Evolutionary conservation across 208 protist species (phyloP), one percentile per base, ranked within the genome.

Genomic region (Zelonia costaricensis): DNA sequence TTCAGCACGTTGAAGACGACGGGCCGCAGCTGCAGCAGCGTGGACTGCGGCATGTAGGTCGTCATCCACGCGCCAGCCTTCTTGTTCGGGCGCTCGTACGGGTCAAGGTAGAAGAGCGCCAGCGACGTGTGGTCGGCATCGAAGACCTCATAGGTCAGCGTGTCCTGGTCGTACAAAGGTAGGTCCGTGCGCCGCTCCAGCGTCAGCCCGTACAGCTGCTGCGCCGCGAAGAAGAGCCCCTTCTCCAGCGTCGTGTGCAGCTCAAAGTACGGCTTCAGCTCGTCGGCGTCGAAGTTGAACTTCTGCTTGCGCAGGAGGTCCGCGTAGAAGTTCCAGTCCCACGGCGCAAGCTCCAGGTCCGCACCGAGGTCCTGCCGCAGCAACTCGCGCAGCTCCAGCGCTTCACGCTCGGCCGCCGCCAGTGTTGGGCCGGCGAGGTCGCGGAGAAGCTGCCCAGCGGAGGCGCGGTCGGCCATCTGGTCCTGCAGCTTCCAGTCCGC

Each of bases 1-100:
- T 93, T 93, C 67, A 71, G 63, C 44, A 85, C 76, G 49, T 84
- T 80, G 42, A 65, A 60, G 9, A 86, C 66, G 3, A 86, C 79
- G 5, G 79, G 75, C 5, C 62, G 48, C 62, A 79, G 79, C 31
- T 75, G 36, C 22, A 78, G 62, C 31, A 70, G 23, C 22, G 13
- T 35, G 12, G 68, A 53, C 59, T 86, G 79, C 35, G 63, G 28
- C 9, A 79, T 71, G 54, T 76, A 86, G 60, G 64, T 76, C 40
- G 69, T 80, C 74, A 82, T 82, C 76, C 80, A 86, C 47, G 76
- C 76, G 3, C 80, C 80, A 52, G 76, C 80, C 35, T 71, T 59
- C 67, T 86, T 86, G 69, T 71, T 83, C 10, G 74, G 45, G 43
- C 80, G 75, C 8, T 78, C 68, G 60, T 70, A 86, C 12, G 71